These are phyloP conservation scores for Ramaria sp. DNA, from an alignment of 768 basidiomycete genomes.

Conservation along the genomic window DNA sequence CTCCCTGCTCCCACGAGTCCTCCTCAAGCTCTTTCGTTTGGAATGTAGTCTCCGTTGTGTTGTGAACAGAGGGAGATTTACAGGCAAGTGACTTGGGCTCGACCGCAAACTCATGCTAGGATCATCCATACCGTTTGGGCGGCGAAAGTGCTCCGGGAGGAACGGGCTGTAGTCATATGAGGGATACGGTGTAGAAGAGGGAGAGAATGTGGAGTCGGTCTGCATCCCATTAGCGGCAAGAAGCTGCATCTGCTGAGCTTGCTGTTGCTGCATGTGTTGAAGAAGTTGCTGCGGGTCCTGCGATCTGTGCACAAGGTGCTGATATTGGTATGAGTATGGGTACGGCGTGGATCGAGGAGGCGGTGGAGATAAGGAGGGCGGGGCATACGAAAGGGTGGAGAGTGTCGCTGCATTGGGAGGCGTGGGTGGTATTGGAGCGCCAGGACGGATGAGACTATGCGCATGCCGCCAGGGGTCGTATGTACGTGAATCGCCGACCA, in stretches of 20 bases:
- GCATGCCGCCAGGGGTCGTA: constrained; percentile 50
- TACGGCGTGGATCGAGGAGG: constrained; percentile 64
- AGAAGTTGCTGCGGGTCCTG: not conserved
- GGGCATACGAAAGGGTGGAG: constrained; percentile 42
- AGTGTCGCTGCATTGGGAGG: constrained; percentile 67
- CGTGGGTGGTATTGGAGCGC: constrained; percentile 71
- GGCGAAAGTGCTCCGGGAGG: constrained; percentile 40
- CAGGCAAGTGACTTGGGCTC: constrained; percentile 61
- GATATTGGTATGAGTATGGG: constrained; percentile 49
- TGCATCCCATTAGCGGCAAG: constrained; percentile 39
- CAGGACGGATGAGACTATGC: constrained; percentile 39
- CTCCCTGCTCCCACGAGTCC: constrained; percentile 1
- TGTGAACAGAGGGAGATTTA: constrained; percentile 35
- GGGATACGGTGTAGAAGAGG: constrained; percentile 65
- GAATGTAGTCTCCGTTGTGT: constrained; percentile 26
- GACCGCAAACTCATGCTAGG: constrained; percentile 51
- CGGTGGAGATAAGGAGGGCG: constrained; percentile 39
- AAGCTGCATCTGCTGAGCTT: constrained; percentile 57
- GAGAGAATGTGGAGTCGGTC: constrained; percentile 69
- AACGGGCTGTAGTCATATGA: constrained; percentile 56
- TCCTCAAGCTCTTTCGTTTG: not conserved
- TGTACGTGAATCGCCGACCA: constrained; percentile 44
- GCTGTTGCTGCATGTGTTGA: constrained; percentile 47
- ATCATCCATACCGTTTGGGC: constrained; percentile 19
- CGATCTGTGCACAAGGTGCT: not conserved